Evolutionary conservation across 495 filamentous ascomycete species (phyloP).

Genomic region (Aspergillus haitiensis): DNA sequence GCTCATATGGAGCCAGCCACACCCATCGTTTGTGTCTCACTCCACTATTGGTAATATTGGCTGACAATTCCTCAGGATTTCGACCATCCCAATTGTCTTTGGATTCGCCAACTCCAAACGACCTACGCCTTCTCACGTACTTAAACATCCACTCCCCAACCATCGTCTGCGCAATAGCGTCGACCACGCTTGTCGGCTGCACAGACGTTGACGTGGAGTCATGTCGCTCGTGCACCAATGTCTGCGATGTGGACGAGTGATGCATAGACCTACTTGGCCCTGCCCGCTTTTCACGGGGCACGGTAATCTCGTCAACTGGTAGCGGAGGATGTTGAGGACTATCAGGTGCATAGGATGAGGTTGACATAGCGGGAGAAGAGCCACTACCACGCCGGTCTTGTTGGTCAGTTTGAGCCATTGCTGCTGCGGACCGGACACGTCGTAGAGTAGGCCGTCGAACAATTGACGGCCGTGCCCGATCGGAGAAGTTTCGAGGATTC

Average conservation of each 20-base stretch:
- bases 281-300: conserved; percentile 40
- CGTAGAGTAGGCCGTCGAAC: conserved; percentile 57
- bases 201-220: conserved; percentile 60
- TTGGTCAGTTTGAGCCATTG: conserved; percentile 55
- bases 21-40: conserved; percentile 96
- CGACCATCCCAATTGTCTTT: conserved; percentile 59
- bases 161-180: conserved; percentile 98
- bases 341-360: conserved; percentile 62
- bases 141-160: conserved; percentile 99
- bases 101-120: conserved; percentile 73
- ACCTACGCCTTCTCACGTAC: conserved; percentile 88
- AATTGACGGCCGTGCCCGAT: conserved; percentile 35
- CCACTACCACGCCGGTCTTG: conserved; percentile 52
- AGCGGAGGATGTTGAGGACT: conserved; percentile 74
- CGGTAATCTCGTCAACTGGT: conserved; percentile 69
- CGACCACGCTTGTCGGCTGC: conserved; percentile 82
- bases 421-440: conserved; percentile 79
- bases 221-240: conserved; percentile 34
- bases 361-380: conserved; percentile 66
- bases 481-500: conserved; percentile 44
- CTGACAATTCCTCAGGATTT: conserved; percentile 52
- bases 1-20: conserved; percentile 95
- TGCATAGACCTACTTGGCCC: conserved; percentile 26
- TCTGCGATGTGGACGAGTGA: conserved; percentile 25
- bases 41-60: conserved; percentile 56